phyloP scores from a whole-genome alignment of 257 asterid genomes.

The Jaltomata sinuosa region DNA sequence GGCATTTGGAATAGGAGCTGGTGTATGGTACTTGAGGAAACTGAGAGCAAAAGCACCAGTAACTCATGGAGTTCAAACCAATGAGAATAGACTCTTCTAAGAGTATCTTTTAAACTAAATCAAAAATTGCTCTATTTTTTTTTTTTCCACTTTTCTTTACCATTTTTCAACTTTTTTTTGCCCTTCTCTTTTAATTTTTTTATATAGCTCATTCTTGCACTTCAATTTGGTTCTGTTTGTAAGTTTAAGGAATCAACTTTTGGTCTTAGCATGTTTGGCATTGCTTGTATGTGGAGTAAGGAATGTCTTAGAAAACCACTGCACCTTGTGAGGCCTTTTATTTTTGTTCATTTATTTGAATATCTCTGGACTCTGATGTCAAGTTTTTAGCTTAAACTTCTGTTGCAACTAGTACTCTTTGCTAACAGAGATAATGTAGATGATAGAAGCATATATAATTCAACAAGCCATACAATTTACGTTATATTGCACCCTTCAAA shows the following conservation, averaged over 20 bases:
- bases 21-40: slow-evolving; percentile 71
- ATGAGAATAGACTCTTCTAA: slow-evolving; percentile 75
- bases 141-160: neutral
- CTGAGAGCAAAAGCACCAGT: slow-evolving; percentile 79
- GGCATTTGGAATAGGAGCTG: slow-evolving; percentile 71
- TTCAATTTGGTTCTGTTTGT: neutral
- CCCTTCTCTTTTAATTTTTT: neutral
- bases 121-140: neutral
- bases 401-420: neutral
- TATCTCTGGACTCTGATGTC: neutral
- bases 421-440: neutral
- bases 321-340: neutral
- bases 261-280: neutral
- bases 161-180: neutral
- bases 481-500: neutral
- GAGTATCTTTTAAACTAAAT: neutral
- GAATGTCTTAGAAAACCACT: neutral
- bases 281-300: neutral
- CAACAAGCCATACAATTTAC: neutral
- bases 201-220: neutral
- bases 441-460: neutral
- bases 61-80: slow-evolving; percentile 83
- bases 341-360: neutral
- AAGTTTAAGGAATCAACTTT: neutral
- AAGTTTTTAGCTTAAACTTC: neutral